A percentile compares a stretch with the other conserved stretches of the same genome.
phyloP scores from a whole-genome alignment of 257 asterid genomes.

The Penstemon newberryi region DNA sequence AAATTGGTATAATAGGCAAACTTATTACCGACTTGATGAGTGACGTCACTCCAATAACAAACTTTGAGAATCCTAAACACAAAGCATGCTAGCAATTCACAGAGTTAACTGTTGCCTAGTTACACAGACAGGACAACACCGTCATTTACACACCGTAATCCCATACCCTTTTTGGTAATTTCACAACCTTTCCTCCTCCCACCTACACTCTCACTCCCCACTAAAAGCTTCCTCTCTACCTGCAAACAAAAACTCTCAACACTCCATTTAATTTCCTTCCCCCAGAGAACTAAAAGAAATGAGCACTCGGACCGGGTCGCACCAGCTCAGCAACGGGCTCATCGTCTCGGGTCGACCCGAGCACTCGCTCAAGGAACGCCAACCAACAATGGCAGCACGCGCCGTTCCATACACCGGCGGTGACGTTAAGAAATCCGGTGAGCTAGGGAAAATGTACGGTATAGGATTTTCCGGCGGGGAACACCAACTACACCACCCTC shows the following conservation, averaged over 20 bases:
- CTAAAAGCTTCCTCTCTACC: slow-evolving; percentile 23
- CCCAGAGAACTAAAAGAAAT: slow-evolving; percentile 30
- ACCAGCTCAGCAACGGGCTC: slow-evolving; percentile 87
- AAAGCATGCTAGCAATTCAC: slow-evolving; percentile 32
- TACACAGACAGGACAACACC: slow-evolving; percentile 26
- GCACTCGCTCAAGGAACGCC: slow-evolving; percentile 66
- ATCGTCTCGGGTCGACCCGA: slow-evolving; percentile 89
- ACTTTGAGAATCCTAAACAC: slow-evolving; percentile 19
- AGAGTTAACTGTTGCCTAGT: slow-evolving; percentile 18
- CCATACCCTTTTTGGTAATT: slow-evolving; percentile 42
- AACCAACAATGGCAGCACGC: slow-evolving; percentile 58
- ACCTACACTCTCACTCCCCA: slow-evolving; percentile 39
- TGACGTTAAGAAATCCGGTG: slow-evolving; percentile 77
- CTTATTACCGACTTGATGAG: background rate
- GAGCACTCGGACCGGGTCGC: slow-evolving; percentile 79
- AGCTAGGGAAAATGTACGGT: slow-evolving; percentile 80
- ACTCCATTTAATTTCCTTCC: slow-evolving; percentile 6
- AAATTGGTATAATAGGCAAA: too few species aligned
- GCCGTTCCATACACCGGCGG: slow-evolving; percentile 90
- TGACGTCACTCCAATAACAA: slow-evolving; percentile 21
- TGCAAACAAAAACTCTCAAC: background rate
- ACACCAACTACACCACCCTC: slow-evolving; percentile 42
- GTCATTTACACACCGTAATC: slow-evolving; percentile 18
- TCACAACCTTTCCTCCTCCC: slow-evolving; percentile 9
- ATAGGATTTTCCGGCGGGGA: slow-evolving; percentile 36